Base-by-base conservation (phyloP, 2,329 filamentous ascomycete species). In the Colletotrichum horii region DNA sequence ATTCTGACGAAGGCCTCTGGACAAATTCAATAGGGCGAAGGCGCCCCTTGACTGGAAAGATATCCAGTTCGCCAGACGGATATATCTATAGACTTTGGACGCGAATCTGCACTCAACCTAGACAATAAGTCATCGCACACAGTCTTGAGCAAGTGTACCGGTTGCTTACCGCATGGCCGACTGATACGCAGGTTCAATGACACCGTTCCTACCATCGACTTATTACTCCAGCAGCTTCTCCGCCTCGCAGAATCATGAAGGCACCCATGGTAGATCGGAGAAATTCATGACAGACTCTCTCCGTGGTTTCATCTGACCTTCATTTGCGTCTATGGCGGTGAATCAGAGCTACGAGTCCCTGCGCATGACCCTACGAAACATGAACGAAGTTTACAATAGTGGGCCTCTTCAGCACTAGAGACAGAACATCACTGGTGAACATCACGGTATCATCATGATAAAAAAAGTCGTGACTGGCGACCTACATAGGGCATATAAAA, bases 181-280 rank as follows among this genome's bases (percentile, higher is more conserved):
- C 4, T 43, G 38, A 43, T 43, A 11, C 16, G 19, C 19, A n/a
- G 8, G 8, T 43, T 43, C 38, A 43, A 19, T 43, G 38, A 43
- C 38, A 9, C 38, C 11, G 8, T n/a, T 43, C 38, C 19, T 43
- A 43, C 38, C 16, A 43, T 43, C 43, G 4, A 22, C 6, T 6
- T 11, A 8, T 22, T n/a, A 52, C 43, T 48, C 11, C n/a, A 14
- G 2, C n/a, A 22, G n/a, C 6, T 0, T 52, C 43, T 8, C 0
- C 1, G 43, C 2, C n/a, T 48, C 3, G 14, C 6, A 22, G 2
- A 7, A 52, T 14, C 2, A 22, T 1, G 43, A 52, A 52, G 43
- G 12, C 19, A 11, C 4, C 6, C n/a, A 3, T 11, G 38, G 0
- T 11, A 0, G 19, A 52, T 52, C 6, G 43, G 6, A 8, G 6